phyloP scores from a whole-genome alignment of 345 rosid species.

The Eucalyptus tenuipes region DNA sequence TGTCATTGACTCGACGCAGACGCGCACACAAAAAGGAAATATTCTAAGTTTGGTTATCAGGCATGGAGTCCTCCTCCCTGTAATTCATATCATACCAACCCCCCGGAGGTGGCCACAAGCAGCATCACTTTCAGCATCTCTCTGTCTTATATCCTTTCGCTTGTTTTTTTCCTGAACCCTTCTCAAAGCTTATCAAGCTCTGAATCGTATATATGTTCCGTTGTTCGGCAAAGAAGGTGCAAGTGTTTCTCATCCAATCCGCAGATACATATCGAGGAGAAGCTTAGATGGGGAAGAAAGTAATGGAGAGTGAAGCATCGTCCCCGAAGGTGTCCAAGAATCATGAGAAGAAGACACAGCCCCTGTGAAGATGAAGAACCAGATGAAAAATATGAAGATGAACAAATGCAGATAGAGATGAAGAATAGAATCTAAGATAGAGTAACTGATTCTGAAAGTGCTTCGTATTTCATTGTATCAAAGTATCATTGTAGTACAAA shows the following conservation, averaged over 20 bases:
- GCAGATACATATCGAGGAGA: not conserved
- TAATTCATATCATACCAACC: not conserved
- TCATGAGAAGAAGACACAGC: not conserved
- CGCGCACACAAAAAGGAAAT: not conserved
- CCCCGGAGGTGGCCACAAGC: not conserved
- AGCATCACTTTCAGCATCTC: not conserved
- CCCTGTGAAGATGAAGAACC: no score
- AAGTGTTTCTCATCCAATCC: not conserved
- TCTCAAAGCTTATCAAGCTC: not conserved
- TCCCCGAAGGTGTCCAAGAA: constrained; percentile 10
- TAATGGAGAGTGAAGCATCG: constrained; percentile 5
- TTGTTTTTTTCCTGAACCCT: not conserved
- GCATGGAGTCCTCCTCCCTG: not conserved
- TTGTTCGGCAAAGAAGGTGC: not conserved
- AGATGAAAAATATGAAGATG: no score
- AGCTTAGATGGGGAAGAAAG: constrained; percentile 20
- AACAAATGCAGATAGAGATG: no score
- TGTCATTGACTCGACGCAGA: not conserved
- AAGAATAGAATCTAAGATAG: no score
- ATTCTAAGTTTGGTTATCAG: not conserved
- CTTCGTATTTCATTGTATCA: no score
- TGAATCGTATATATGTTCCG: not conserved
- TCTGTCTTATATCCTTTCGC: not conserved
- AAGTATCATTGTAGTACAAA: no score
- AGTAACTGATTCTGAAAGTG: no score